Conservation (phyloP, 1,284 basidiomycete genomes). For the Malassezia furfur region DNA sequence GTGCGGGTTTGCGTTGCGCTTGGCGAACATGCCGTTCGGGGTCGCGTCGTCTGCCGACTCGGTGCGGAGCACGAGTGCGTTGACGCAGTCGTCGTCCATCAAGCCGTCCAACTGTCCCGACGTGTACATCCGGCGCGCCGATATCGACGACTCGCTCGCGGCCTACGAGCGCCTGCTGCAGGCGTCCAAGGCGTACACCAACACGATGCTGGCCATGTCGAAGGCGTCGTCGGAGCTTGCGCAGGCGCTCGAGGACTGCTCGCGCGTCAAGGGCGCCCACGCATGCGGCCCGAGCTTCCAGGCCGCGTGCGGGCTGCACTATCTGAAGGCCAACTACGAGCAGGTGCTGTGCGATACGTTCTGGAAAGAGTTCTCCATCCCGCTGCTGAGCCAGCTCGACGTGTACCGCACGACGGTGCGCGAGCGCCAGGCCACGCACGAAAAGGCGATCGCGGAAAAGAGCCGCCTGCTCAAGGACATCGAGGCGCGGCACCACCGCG, state of each 20-base stretch:
- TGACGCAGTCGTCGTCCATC: slow-evolving; percentile 7
- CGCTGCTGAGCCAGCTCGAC: slow-evolving; percentile 71
- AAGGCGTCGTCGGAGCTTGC: slow-evolving; percentile 76
- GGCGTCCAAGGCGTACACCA: slow-evolving; percentile 71
- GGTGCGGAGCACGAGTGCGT: background rate
- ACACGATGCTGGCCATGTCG: slow-evolving; percentile 71
- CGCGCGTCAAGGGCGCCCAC: slow-evolving; percentile 42
- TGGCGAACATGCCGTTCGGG: background rate
- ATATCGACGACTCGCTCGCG: slow-evolving; percentile 66
- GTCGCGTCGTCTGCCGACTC: slow-evolving; percentile 3
- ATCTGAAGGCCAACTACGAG: slow-evolving; percentile 84
- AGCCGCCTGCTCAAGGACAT: slow-evolving; percentile 75
- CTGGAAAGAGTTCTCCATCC: slow-evolving; percentile 81
- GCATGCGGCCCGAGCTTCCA: slow-evolving; percentile 32
- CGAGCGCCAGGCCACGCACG: slow-evolving; percentile 42
- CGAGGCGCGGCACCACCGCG: slow-evolving; percentile 74
- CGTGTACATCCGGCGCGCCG: slow-evolving; percentile 70
- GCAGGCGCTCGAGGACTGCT: slow-evolving; percentile 52
- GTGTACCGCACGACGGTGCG: slow-evolving; percentile 65
- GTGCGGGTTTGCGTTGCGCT: too few species aligned
- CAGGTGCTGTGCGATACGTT: slow-evolving; percentile 78
- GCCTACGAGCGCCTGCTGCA: slow-evolving; percentile 75
- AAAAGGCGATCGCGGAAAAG: slow-evolving; percentile 57
- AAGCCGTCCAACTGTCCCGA: slow-evolving; percentile 48
- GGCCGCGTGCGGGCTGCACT: slow-evolving; percentile 61